These are phyloP conservation scores for Candolleomyces eurysporus DNA, from an alignment of 768 basidiomycete species.

Conservation along the genomic window DNA sequence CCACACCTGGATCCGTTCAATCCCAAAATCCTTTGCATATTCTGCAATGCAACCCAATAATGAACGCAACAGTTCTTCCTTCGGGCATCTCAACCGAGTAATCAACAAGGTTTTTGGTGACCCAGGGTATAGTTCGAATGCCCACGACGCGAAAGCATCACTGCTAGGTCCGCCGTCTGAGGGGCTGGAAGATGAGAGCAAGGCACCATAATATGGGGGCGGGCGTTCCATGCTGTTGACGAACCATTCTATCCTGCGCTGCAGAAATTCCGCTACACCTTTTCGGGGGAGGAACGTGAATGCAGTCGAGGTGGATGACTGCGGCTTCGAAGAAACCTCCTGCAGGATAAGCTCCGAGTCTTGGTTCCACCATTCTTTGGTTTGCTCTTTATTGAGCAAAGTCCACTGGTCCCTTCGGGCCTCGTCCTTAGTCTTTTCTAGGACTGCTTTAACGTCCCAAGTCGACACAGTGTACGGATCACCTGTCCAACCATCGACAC, in stretches of 20 bases:
- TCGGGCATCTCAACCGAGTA: constrained; percentile 24
- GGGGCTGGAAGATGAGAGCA: no score
- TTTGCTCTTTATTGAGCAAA: constrained; percentile 30
- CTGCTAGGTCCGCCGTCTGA: neutral
- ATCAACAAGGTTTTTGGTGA: constrained; percentile 17
- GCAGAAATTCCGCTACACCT: constrained; percentile 27
- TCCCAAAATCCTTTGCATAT: constrained; percentile 19
- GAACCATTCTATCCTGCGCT: constrained; percentile 18
- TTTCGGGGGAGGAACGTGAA: constrained; percentile 25
- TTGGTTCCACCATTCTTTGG: constrained; percentile 31
- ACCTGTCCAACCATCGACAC: constrained; percentile 40
- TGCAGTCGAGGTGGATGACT: neutral
- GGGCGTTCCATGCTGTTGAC: constrained; percentile 15
- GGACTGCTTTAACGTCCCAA: constrained; percentile 27
- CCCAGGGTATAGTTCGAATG: constrained; percentile 16
- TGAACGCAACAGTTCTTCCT: constrained; percentile 29
- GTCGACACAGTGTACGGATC: constrained; percentile 31
- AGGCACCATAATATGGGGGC: constrained; percentile 10
- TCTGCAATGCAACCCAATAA: constrained; percentile 26
- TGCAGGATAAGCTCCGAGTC: constrained; percentile 37
- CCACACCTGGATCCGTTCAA: constrained; percentile 46
- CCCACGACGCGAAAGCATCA: constrained; percentile 26
- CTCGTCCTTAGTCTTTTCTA: neutral
- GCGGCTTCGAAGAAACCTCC: constrained; percentile 22
- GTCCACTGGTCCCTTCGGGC: constrained; percentile 11